Evolutionary conservation across 768 basidiomycete species (phyloP).

Genomic region (Pulveroboletus frians): DNA sequence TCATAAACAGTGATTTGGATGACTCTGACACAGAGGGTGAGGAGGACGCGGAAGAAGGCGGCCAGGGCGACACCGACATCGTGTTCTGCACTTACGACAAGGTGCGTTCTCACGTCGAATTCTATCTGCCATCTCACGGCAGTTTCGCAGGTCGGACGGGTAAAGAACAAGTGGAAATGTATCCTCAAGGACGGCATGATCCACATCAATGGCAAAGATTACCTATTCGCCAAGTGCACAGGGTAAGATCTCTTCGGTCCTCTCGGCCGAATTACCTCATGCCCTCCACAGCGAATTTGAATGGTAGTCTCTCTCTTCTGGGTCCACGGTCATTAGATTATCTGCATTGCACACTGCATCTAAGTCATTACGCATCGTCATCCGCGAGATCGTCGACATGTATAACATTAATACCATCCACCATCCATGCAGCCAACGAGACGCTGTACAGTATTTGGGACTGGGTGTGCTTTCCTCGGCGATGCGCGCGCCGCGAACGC

Average conservation of each 20-base stretch:
- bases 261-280: neutral
- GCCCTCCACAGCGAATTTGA: conserved; percentile 37
- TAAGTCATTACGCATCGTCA: conserved; percentile 13
- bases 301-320: conserved; percentile 31
- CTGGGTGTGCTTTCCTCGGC: too few species aligned
- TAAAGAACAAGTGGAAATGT: conserved; percentile 99
- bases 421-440: conserved; percentile 6
- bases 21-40: conserved; percentile 88
- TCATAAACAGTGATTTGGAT: conserved; percentile 95
- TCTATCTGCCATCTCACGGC: conserved; percentile 1
- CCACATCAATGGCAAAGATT: conserved; percentile 94
- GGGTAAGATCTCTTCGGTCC: conserved; percentile 55
- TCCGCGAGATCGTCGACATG: conserved; percentile 18
- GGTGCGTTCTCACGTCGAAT: conserved; percentile 41
- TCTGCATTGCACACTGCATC: conserved; percentile 22
- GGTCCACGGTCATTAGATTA: conserved; percentile 14
- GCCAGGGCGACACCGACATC: conserved; percentile 76
- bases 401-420: conserved; percentile 20
- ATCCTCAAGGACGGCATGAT: conserved; percentile 97
- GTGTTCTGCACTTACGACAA: conserved; percentile 99
- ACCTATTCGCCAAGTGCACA: conserved; percentile 93
- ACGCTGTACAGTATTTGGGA: too few species aligned
- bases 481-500: too few species aligned
- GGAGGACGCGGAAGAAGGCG: conserved; percentile 75
- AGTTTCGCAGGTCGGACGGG: conserved; percentile 78